Evolutionary conservation across 1,139 yeast species (phyloP).

Genomic region (Sugiyamaella grinbergsii): DNA sequence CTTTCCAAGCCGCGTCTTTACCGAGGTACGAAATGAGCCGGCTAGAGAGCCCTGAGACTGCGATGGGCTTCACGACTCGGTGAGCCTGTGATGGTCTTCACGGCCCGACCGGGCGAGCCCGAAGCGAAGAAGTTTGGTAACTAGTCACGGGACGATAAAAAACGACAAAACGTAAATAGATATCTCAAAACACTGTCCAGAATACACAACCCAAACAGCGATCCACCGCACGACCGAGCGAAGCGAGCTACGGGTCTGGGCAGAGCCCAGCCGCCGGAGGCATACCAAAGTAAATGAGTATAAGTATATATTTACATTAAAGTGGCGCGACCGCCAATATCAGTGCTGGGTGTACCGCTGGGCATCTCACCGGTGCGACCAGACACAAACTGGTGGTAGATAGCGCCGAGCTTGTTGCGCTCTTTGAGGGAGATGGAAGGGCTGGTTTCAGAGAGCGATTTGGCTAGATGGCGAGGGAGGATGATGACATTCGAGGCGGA

Average conservation of each 20-base stretch:
- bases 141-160: too few relatives aligned
- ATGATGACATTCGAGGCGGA: slow-evolving; percentile 45
- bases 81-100: too few relatives aligned
- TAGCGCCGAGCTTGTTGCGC: slow-evolving; percentile 57
- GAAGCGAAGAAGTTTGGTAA: too few relatives aligned
- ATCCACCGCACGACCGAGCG: neutral
- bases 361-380: slow-evolving; percentile 91
- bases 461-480: slow-evolving; percentile 56
- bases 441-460: slow-evolving; percentile 73
- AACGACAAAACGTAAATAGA: too few relatives aligned
- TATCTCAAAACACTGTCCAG: too few relatives aligned
- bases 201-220: too few relatives aligned
- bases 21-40: too few relatives aligned
- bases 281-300: neutral
- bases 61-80: too few relatives aligned
- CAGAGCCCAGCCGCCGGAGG: slow-evolving; percentile 18
- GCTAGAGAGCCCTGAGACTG: too few relatives aligned
- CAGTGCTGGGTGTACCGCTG: slow-evolving; percentile 77
- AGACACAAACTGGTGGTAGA: slow-evolving; percentile 73
- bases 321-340: slow-evolving; percentile 83
- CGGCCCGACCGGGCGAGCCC: too few relatives aligned
- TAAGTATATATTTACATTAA: slow-evolving; percentile 51
- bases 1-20: too few relatives aligned
- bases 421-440: slow-evolving; percentile 84
- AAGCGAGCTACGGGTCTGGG: slow-evolving; percentile 16